phyloP scores from a whole-genome alignment of 2,329 filamentous ascomycete genomes.

The Talaromyces sp. region DNA sequence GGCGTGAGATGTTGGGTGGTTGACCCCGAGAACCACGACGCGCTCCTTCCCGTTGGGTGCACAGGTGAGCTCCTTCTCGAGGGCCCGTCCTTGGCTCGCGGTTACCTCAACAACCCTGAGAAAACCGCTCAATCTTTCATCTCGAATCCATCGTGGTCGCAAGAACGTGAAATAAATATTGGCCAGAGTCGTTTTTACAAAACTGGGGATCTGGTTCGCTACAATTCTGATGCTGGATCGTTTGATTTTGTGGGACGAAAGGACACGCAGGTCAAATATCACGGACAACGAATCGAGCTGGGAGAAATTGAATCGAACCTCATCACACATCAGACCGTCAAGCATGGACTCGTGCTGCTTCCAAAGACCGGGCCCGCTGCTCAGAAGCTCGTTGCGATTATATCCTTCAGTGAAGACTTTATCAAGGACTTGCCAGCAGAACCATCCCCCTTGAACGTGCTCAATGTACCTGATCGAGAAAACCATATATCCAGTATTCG shows the following conservation, averaged over 20 bases:
- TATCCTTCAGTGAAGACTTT: constrained; percentile 4
- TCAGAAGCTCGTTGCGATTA: constrained; percentile 18
- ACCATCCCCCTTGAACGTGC: constrained; percentile 6
- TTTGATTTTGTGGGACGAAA: constrained; percentile 34
- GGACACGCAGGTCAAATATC: constrained; percentile 43
- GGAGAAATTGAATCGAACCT: constrained; percentile 42
- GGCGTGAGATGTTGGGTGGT: constrained; percentile 47
- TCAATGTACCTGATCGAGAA: constrained; percentile 13
- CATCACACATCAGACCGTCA: constrained; percentile 29
- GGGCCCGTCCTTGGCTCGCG: constrained; percentile 41
- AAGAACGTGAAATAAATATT: constrained; percentile 27
- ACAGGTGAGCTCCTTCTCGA: constrained; percentile 45
- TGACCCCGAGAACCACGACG: constrained; percentile 46
- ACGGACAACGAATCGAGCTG: constrained; percentile 45
- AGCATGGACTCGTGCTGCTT: constrained; percentile 38
- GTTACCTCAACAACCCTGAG: constrained; percentile 45
- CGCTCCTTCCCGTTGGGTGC: constrained; percentile 46
- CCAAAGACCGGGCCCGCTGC: constrained; percentile 32
- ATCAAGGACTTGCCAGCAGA: neutral
- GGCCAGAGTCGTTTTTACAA: constrained; percentile 41
- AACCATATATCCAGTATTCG: constrained; percentile 20
- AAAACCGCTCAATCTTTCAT: constrained; percentile 41
- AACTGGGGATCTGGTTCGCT: constrained; percentile 32
- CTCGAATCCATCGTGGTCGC: constrained; percentile 39
- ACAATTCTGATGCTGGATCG: constrained; percentile 39